Percentiles rank a stretch among this genome's conserved stretches.
These are phyloP conservation scores for Glaciozyma martinii DNA, from an alignment of 768 basidiomycete species.

Conservation along the genomic window DNA sequence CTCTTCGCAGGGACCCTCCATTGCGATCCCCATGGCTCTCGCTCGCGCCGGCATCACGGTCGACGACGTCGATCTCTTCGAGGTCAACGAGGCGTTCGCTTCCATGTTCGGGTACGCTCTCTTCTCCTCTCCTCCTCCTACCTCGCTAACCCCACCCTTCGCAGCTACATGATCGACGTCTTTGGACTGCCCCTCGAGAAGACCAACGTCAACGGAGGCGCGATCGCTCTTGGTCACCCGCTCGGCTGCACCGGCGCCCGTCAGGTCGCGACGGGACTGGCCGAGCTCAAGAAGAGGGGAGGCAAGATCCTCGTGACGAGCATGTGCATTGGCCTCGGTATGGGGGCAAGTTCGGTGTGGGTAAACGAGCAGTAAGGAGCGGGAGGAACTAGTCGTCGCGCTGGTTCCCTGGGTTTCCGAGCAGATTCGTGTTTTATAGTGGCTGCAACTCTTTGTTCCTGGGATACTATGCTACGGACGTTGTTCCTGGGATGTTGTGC, in stretches of 20 bases:
- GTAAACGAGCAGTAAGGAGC: too few species aligned
- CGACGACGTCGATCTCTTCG: conserved; percentile 65
- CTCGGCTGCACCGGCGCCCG: conserved; percentile 54
- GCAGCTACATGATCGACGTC: conserved; percentile 56
- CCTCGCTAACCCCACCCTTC: neutral
- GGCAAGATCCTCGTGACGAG: conserved; percentile 62
- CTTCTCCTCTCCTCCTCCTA: neutral
- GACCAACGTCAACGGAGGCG: conserved; percentile 84
- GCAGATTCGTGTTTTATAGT: too few species aligned
- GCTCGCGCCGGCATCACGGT: conserved; percentile 55
- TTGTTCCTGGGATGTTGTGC: too few species aligned
- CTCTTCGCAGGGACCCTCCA: conserved; percentile 57
- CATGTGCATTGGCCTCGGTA: conserved; percentile 59
- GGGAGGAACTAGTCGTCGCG: too few species aligned
- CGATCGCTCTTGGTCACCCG: conserved; percentile 60
- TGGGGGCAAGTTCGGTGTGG: too few species aligned
- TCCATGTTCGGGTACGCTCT: conserved; percentile 40
- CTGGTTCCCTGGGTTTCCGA: too few species aligned
- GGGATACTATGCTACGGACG: too few species aligned
- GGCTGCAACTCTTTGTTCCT: too few species aligned
- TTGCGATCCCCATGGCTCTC: conserved; percentile 68
- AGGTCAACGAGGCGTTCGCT: conserved; percentile 91
- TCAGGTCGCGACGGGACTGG: conserved; percentile 73
- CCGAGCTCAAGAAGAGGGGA: conserved; percentile 39
- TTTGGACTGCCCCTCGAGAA: conserved; percentile 56